Base-by-base conservation (phyloP, 768 basidiomycete species). In the Russula brevipes region DNA sequence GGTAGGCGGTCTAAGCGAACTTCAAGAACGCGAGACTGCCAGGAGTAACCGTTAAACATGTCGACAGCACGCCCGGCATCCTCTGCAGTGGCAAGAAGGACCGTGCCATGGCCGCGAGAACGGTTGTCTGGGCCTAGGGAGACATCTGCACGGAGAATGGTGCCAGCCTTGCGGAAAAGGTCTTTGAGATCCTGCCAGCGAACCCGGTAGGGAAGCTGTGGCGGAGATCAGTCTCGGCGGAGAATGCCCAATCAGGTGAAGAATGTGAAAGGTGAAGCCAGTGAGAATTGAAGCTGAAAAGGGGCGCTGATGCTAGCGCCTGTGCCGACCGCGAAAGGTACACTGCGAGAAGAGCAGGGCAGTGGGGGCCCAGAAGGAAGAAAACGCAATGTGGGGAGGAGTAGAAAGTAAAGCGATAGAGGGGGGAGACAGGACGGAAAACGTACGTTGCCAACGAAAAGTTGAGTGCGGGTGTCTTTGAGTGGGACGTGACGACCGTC, bases 181-280 rank as follows among this genome's bases (percentile, higher is more conserved):
- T 99, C 96, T 70, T 99, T 98, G 66, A 99, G 83, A 77, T 99
- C 97, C 78, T 99, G 97, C 97, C 97, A 99, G 59, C 97, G 86
- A 44, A 98, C 95, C 64, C 96, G 82, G 75, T 96, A 98, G 0
- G 97, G 97, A 31, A 99, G 84, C 94, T 95, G 69, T 57, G 19
- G 53, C 42, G 17, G 42, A 19, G 30, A 51, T 50, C 42, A 35
- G 46, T 45, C 39, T 38, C 41, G n/a, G 33, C 6, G 42, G 46
- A 42, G 36, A 41, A 16, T 3, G 33, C 41, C 12, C 35, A 52
- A 51, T 31, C 17, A 17, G 41, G 52, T 31, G 53, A 33, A 24
- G 36, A 54, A 47, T 12, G 54, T 60, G 58, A 56, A 60, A 54
- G 46, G 42, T 60, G 63, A 64, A 55, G 50, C 11, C 11, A 46